Evolutionary conservation across 805 yeast genomes (phyloP).

Genomic region (Kodamaea laetipori): DNA sequence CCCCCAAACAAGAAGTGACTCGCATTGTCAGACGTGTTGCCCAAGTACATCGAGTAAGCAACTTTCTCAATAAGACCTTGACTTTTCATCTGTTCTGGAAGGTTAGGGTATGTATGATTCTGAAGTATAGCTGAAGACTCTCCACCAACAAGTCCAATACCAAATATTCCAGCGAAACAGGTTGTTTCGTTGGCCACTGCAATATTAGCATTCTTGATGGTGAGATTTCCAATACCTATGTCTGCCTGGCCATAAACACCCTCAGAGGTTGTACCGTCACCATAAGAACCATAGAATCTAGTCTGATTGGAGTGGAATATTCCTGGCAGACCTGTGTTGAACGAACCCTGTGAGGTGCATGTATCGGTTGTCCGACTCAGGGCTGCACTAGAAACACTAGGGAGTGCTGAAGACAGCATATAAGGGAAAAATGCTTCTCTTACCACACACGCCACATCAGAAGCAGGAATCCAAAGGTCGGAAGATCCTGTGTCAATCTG

Average conservation of each 20-base stretch:
- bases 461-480: not conserved
- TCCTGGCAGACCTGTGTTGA: constrained; percentile 41
- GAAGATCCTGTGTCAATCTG: not conserved
- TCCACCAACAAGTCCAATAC: not conserved
- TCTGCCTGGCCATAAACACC: not conserved
- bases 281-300: not conserved
- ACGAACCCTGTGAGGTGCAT: constrained; percentile 39
- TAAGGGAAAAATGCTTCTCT: not conserved
- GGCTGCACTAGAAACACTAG: too few species aligned
- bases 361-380: not conserved
- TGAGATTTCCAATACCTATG: not conserved
- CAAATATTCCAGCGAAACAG: not conserved
- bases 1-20: constrained; percentile 70
- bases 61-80: constrained; percentile 13
- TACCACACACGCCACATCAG: not conserved
- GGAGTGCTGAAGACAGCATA: too few species aligned
- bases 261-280: not conserved
- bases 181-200: not conserved
- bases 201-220: not conserved
- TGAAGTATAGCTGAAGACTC: too few species aligned
- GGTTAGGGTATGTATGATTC: constrained; percentile 31
- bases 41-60: constrained; percentile 19
- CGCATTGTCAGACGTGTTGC: constrained; percentile 14
- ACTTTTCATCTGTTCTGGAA: constrained; percentile 34
- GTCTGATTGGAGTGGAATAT: constrained; percentile 37